Evolutionary conservation across 495 filamentous ascomycete species (phyloP), one percentile per base, ranked within the genome.

Genomic region (Lindgomyces ingoldianus): DNA sequence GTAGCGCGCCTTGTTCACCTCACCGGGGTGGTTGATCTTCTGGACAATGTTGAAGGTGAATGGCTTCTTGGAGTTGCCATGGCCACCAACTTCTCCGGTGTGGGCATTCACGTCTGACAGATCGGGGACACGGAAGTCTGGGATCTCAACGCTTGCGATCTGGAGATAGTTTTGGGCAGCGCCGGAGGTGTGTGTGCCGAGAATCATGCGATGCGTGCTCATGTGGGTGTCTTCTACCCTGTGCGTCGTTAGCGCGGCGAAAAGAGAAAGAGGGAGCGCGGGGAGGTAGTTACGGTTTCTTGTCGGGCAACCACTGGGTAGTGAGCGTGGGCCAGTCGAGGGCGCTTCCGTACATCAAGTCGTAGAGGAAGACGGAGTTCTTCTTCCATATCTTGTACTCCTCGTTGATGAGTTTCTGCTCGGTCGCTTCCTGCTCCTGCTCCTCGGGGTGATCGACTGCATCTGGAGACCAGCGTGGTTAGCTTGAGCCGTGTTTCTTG

Each of bases 371-470:
- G 2, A 93, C 92, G 65, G 91, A 89, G 77, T 98, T 98, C 84
- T 99, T 99, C 83, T 99, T 99, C 95, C 95, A 99, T 66, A 91
- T 96, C 75, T 99, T 99, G 83, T 99, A 99, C 78, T 98, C 95
- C 81, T 98, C 94, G 68, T 98, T 98, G 75, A 98, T 89, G 49
- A 94, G 86, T 75, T 95, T 67, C 72, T 96, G 83, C 53, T 85
- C 84, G 29, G 87, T 85, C 70, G 85, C 83, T 62, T 91, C 89
- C 54, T 91, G 88, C 65, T 91, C 87, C 46, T 85, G 81, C 61
- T 87, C 77, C 56, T 78, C 73, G 75, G 80, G 55, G 42, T 18
- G 54, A 45, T 73, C 62, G 39, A 22, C 21, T 11, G 48, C 75
- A 57, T 79, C 82, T 77, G 52, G 21, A 30, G 45, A 53, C 6